Evolutionary conservation across 106 monocot genomes (phyloP).

Genomic region (Triglochin maritima): DNA sequence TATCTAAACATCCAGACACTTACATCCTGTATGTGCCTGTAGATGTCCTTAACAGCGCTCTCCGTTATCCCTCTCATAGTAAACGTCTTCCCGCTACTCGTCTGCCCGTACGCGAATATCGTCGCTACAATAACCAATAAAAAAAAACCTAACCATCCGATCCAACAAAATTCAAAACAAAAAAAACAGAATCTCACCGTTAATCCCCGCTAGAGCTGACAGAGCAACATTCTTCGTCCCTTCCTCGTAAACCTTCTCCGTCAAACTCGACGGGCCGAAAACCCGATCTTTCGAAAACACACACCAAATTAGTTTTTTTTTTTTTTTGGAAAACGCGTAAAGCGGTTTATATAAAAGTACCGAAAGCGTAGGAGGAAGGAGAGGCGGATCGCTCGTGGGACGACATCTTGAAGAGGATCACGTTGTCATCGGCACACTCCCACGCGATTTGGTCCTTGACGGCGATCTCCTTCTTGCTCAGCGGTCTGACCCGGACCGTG

Average conservation of each 20-base stretch:
- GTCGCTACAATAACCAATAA: constrained; percentile 52
- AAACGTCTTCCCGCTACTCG: constrained; percentile 92
- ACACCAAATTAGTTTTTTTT: neutral
- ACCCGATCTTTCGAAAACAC: constrained; percentile 52
- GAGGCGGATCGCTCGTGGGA: constrained; percentile 48
- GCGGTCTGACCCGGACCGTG: constrained; percentile 77
- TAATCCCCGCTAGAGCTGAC: constrained; percentile 88
- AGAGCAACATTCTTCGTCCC: constrained; percentile 88
- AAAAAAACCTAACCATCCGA: neutral
- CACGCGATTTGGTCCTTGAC: constrained; percentile 70
- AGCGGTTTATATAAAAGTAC: constrained; percentile 15
- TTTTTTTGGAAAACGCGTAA: neutral
- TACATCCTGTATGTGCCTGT: constrained; percentile 82
- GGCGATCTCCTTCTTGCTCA: constrained; percentile 58
- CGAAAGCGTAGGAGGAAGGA: constrained; percentile 53
- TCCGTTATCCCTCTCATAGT: constrained; percentile 93
- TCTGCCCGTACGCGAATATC: constrained; percentile 98
- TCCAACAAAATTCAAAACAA: too few relatives aligned
- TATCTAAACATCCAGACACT: constrained; percentile 4
- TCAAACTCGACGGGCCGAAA: constrained; percentile 64
- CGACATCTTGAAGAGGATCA: constrained; percentile 43
- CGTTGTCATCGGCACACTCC: constrained; percentile 67
- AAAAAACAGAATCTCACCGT: constrained; percentile 36
- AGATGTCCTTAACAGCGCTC: constrained; percentile 83
- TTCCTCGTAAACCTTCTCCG: constrained; percentile 77